These are phyloP conservation scores for Colletotrichum tofieldiae DNA, from an alignment of 2,329 filamentous ascomycete genomes.

Conservation along the genomic window DNA sequence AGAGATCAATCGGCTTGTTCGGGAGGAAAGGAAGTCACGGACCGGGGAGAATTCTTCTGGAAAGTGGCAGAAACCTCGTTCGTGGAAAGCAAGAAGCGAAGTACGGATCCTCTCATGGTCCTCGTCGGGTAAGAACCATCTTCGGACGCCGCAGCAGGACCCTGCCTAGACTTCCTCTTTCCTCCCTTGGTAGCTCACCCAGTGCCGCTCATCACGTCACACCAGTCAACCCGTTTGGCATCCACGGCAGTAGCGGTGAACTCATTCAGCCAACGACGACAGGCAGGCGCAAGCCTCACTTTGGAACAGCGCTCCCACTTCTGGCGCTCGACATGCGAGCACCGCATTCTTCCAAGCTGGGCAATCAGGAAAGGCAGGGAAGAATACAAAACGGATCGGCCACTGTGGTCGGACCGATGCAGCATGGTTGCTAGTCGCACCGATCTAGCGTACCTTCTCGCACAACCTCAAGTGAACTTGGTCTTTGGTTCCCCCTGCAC, in stretches of 20 bases:
- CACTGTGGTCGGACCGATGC: not conserved
- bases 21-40: not conserved
- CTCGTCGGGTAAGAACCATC: not conserved
- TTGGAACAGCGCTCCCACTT: not conserved
- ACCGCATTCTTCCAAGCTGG: not conserved
- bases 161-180: not conserved
- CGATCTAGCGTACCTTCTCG: conserved; percentile 1
- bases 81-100: not conserved
- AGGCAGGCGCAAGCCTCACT: not conserved
- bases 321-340: not conserved
- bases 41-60: not conserved
- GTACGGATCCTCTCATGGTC: not conserved
- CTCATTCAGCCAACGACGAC: not conserved
- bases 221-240: not conserved
- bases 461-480: not conserved
- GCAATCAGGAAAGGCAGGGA: not conserved
- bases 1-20: not conserved
- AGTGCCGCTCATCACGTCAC: not conserved
- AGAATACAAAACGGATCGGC: not conserved
- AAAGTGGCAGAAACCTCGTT: not conserved
- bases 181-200: not conserved
- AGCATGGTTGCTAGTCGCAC: not conserved
- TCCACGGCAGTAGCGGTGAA: not conserved
- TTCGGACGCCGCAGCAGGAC: not conserved
- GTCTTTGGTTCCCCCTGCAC: not conserved